These are phyloP conservation scores for Tolypocladium capitatum DNA, from an alignment of 2,329 filamentous ascomycete species.

Conservation along the genomic window DNA sequence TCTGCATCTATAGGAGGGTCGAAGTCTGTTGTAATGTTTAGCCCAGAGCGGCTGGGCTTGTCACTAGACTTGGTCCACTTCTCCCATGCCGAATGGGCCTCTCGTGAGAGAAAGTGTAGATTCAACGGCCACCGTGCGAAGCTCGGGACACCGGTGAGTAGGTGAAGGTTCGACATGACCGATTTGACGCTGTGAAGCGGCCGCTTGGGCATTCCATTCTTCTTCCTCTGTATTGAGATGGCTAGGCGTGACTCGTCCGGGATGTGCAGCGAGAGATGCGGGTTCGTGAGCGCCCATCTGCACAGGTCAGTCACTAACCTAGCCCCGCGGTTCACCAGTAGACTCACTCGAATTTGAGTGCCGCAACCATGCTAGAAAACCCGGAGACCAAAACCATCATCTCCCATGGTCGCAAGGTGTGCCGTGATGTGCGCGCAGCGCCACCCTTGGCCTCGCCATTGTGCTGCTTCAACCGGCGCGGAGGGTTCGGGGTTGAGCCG, in stretches of 20 bases:
- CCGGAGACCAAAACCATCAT: constrained; percentile 79
- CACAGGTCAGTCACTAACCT: constrained; percentile 1
- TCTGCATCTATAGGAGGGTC: constrained; percentile 10
- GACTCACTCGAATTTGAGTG: constrained; percentile 81
- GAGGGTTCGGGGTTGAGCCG: constrained; percentile 82
- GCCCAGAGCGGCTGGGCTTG: constrained; percentile 29
- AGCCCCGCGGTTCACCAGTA: not conserved
- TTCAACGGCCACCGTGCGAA: constrained; percentile 75
- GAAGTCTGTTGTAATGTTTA: constrained; percentile 47
- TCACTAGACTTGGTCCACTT: constrained; percentile 37
- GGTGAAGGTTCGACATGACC: constrained; percentile 66
- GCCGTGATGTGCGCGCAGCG: constrained; percentile 59
- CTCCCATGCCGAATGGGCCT: constrained; percentile 58
- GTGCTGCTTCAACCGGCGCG: constrained; percentile 75
- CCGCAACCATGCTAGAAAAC: constrained; percentile 76
- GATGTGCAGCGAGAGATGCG: constrained; percentile 70
- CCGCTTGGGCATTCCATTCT: constrained; percentile 39
- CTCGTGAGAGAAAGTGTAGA: constrained; percentile 62
- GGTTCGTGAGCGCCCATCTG: constrained; percentile 87
- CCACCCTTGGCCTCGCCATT: constrained; percentile 78
- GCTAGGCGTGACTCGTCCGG: constrained; percentile 47
- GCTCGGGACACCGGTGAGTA: constrained; percentile 65
- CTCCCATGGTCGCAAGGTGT: constrained; percentile 70
- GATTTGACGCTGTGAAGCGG: constrained; percentile 50
- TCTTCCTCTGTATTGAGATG: constrained; percentile 35